Percentiles rank a stretch among this genome's conserved stretches.
phyloP scores from a whole-genome alignment of 805 yeast genomes.

The Myxozyma lipomycoides region DNA sequence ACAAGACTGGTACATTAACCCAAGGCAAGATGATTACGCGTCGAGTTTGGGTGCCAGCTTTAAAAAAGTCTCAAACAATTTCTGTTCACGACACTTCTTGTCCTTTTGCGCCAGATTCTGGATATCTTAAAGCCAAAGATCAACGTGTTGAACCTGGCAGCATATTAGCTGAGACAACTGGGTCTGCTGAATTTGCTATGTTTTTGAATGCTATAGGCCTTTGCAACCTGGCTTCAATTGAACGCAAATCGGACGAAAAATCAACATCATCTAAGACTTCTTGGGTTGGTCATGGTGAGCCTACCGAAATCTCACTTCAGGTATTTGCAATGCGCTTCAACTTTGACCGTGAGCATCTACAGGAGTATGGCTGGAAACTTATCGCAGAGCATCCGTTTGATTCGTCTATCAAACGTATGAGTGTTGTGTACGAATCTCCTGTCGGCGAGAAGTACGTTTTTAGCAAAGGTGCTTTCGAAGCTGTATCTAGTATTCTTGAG shows the following conservation, averaged over 20 bases:
- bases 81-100: slow-evolving; percentile 16
- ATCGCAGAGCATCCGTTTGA: slow-evolving; percentile 73
- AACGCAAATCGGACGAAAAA: slow-evolving; percentile 33
- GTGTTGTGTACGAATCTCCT: slow-evolving; percentile 47
- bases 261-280: slow-evolving; percentile 37
- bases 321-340: slow-evolving; percentile 64
- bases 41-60: slow-evolving; percentile 62
- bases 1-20: slow-evolving; percentile 78
- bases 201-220: slow-evolving; percentile 68
- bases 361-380: slow-evolving; percentile 42
- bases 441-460: slow-evolving; percentile 36
- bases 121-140: slow-evolving; percentile 13
- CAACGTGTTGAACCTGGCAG: slow-evolving; percentile 2
- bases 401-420: slow-evolving; percentile 69
- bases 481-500: slow-evolving; percentile 48
- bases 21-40: slow-evolving; percentile 77
- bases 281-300: slow-evolving; percentile 86
- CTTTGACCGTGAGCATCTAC: slow-evolving; percentile 44
- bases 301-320: slow-evolving; percentile 84
- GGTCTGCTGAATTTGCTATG: slow-evolving; percentile 21
- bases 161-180: neutral
- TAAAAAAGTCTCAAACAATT: slow-evolving; percentile 39
- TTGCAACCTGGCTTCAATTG: slow-evolving; percentile 74
- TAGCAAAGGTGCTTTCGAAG: slow-evolving; percentile 75
- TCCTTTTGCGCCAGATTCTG: slow-evolving; percentile 25